Percentiles rank a stretch among this genome's conserved stretches.
Conservation (phyloP, 139 green algal species). For the Chlamydomonas urium region DNA sequence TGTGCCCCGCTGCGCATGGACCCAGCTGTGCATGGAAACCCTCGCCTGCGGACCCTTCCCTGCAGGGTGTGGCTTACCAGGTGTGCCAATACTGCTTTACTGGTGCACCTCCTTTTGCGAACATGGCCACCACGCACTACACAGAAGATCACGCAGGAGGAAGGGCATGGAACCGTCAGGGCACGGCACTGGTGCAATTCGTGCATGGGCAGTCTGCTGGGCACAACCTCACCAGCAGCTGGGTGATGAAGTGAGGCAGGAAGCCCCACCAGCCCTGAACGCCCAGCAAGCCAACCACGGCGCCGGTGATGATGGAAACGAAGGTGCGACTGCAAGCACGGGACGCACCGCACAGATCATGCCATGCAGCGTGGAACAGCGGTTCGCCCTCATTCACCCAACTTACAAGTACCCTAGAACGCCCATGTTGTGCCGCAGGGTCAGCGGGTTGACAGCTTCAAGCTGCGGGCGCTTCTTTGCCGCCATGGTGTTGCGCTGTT, state of each 20-base stretch:
- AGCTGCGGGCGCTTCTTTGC: not conserved
- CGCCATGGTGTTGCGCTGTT: too few relatives aligned
- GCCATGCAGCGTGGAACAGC: not conserved
- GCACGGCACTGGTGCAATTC: not conserved
- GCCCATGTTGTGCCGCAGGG: constrained; percentile 39
- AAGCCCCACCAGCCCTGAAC: constrained; percentile 47
- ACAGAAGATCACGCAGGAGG: not conserved
- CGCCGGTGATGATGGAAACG: constrained; percentile 35
- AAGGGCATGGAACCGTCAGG: not conserved
- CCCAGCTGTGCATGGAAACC: not conserved
- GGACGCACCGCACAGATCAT: too few relatives aligned
- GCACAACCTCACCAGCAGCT: constrained; percentile 39
- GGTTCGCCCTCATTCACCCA: not conserved
- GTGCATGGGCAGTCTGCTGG: not conserved
- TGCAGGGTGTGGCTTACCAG: constrained; percentile 25
- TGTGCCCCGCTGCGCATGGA: not conserved
- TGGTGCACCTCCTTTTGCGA: constrained; percentile 36
- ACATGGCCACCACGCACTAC: constrained; percentile 41
- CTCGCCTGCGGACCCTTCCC: not conserved
- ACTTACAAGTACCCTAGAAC: constrained; percentile 50
- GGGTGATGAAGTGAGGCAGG: constrained; percentile 32
- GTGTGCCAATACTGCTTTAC: constrained; percentile 35
- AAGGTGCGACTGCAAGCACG: constrained; percentile 42
- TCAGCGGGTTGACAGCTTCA: constrained; percentile 16
- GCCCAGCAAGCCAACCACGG: constrained; percentile 43